Percentiles rank a stretch among this genome's conserved stretches.
These are phyloP conservation scores for Corylus avellana DNA, from an alignment of 306 rosid genomes.

Conservation along the genomic window DNA sequence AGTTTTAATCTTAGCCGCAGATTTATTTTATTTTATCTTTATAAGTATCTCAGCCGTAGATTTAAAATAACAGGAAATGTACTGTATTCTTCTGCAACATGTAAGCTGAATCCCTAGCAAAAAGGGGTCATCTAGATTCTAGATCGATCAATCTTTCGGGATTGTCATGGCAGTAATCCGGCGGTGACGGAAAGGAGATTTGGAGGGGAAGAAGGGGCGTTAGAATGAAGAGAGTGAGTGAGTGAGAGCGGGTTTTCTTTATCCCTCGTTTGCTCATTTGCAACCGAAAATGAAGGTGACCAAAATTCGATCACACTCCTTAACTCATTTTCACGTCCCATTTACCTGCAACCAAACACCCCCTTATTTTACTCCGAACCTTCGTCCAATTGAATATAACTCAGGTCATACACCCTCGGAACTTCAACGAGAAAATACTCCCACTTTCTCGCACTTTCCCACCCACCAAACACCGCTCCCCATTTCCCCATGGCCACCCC, in stretches of 20 bases:
- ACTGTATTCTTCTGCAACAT: no score
- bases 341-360: no score
- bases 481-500: conserved; percentile 37
- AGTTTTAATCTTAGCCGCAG: no score
- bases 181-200: conserved; percentile 10
- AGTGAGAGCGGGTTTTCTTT: conserved; percentile 27
- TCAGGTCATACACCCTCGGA: conserved; percentile 1
- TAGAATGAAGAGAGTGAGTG: not conserved
- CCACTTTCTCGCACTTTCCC: conserved; percentile 17
- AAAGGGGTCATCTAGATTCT: conserved; percentile 21
- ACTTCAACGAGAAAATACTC: not conserved
- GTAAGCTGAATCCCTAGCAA: conserved; percentile 23
- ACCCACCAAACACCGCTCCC: not conserved
- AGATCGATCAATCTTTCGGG: conserved; percentile 56
- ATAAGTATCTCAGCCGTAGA: no score
- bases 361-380: no score
- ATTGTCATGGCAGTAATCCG: conserved; percentile 37
- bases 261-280: conserved; percentile 53
- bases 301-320: no score
- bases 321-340: no score
- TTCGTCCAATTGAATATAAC: no score
- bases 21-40: no score
- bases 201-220: conserved; percentile 11
- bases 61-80: no score
- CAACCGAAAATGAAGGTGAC: no score